phyloP scores from a whole-genome alignment of 2,329 filamentous ascomycete genomes.

The Aspergillus jensenii region DNA sequence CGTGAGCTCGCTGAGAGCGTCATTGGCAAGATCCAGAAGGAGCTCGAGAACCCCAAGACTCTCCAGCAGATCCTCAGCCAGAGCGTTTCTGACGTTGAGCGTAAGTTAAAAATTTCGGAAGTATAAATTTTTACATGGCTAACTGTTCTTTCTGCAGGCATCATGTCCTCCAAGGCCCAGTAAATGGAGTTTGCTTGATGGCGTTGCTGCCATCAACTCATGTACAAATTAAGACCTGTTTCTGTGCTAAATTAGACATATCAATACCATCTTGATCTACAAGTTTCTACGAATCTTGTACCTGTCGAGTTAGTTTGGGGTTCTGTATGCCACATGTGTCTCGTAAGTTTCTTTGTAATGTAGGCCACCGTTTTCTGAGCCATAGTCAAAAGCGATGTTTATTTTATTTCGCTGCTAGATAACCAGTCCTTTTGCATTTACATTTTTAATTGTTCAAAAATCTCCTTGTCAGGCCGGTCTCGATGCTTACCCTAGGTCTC shows the following conservation, averaged over 20 bases:
- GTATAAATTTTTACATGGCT: not conserved
- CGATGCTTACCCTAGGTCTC: not conserved
- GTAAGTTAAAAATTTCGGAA: slow-evolving; percentile 54
- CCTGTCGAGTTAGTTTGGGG: not conserved
- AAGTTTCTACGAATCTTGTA: not conserved
- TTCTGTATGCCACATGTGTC: not conserved
- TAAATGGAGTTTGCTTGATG: slow-evolving; percentile 34
- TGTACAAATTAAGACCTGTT: slow-evolving; percentile 43
- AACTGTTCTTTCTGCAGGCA: slow-evolving; percentile 25
- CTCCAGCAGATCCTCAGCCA: slow-evolving; percentile 98
- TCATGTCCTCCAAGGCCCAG: slow-evolving; percentile 42
- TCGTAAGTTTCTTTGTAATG: not conserved
- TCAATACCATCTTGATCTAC: slow-evolving; percentile 35
- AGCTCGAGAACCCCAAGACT: slow-evolving; percentile 95
- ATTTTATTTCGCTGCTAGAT: not conserved
- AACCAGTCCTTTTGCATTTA: not conserved
- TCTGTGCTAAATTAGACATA: slow-evolving; percentile 37
- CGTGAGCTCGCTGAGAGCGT: slow-evolving; percentile 87
- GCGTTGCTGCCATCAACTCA: slow-evolving; percentile 32
- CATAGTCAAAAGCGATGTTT: not conserved
- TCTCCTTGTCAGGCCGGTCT: not conserved
- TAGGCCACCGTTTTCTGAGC: not conserved
- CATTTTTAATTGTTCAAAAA: not conserved
- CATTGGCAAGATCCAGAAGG: slow-evolving; percentile 98
- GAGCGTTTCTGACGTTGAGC: slow-evolving; percentile 94